Evolutionary conservation across 1,284 basidiomycete species (phyloP), one percentile per base, ranked within the genome.

Genomic region (Garcileccinum viscosum): DNA sequence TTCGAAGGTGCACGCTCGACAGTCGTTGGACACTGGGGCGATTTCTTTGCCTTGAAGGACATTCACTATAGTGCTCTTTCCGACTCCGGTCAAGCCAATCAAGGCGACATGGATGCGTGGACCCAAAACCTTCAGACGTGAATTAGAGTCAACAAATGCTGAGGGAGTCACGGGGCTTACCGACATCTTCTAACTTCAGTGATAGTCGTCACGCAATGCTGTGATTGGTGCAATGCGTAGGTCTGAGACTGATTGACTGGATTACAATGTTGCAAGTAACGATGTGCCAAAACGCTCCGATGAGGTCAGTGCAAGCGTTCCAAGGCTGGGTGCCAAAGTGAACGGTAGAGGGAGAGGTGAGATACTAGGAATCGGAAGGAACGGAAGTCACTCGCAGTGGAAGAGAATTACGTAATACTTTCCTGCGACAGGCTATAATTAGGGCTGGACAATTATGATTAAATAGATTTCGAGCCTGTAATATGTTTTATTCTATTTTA

Each of bases 31-130:
- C 4, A 69, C 75, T 67, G 42, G 15, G 3, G 75, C 77, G 24
- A 62, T 35, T 58, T 64, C 35, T 17, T 30, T 11, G 66, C 68
- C 76, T 30, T 53, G 47, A 64, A 77, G 76, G 63, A 77, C 61
- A 32, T 79, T 77, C 30, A 77, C 72, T 8, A 79, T 63, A 6
- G 73, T 79, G 68, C 76, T 79, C 63, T 77, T 77, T 38, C 76
- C 76, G 40, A 69, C 77, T 2, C 76, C 77, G 9, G 76, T 78
- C 35, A 64, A 47, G 15, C 76, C 76, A 30, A 71, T 75, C 27
- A 77, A 58, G 47, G 77, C 78, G 37, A 77, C 65, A 37, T 74
- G 68, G 3, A 67, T 33, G 35, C 15, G 59, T 61, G 62, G 67
- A 47, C 60, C 27, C 5, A 38, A n/a, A 40, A 1, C 3, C 72